Percentiles rank a stretch among this genome's conserved stretches.
These are phyloP conservation scores for Phaeotremella skinneri DNA, from an alignment of 768 basidiomycete species.

Conservation along the genomic window DNA sequence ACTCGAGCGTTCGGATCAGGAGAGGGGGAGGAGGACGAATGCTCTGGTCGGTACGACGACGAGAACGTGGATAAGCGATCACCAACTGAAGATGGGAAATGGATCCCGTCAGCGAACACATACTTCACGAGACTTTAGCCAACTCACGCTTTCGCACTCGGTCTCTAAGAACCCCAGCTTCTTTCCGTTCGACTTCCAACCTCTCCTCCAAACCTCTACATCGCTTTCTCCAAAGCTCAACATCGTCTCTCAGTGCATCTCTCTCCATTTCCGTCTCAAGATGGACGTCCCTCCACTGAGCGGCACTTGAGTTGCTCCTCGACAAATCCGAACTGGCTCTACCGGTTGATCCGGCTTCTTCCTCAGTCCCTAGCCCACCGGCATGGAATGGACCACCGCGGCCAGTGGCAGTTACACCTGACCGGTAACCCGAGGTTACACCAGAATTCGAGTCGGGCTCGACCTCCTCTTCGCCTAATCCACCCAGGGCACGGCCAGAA, in stretches of 20 bases:
- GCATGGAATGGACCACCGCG: background rate
- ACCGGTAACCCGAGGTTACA: background rate
- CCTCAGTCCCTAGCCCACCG: conserved; percentile 5
- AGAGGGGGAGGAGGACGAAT: conserved; percentile 9
- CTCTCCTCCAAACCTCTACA: conserved; percentile 75
- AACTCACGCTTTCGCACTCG: conserved; percentile 50
- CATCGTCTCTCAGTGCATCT: conserved; percentile 82
- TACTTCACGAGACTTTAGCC: background rate
- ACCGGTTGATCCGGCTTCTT: conserved; percentile 6
- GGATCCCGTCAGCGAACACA: background rate
- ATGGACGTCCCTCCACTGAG: conserved; percentile 19
- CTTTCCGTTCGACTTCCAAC: conserved; percentile 64
- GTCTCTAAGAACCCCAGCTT: conserved; percentile 80
- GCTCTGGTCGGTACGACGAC: conserved; percentile 11
- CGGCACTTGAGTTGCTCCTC: conserved; percentile 7
- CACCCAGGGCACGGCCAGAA: conserved; percentile 31
- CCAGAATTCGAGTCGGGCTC: background rate
- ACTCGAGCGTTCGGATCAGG: conserved; percentile 38
- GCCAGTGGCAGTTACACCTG: background rate
- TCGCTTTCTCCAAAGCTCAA: conserved; percentile 78
- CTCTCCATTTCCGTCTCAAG: conserved; percentile 67
- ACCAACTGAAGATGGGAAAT: conserved; percentile 27
- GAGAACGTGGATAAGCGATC: conserved; percentile 41
- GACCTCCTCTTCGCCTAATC: conserved; percentile 34
- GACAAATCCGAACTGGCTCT: conserved; percentile 8